phyloP scores from a whole-genome alignment of 345 rosid genomes.

The Excoecaria cochinchinensis region DNA sequence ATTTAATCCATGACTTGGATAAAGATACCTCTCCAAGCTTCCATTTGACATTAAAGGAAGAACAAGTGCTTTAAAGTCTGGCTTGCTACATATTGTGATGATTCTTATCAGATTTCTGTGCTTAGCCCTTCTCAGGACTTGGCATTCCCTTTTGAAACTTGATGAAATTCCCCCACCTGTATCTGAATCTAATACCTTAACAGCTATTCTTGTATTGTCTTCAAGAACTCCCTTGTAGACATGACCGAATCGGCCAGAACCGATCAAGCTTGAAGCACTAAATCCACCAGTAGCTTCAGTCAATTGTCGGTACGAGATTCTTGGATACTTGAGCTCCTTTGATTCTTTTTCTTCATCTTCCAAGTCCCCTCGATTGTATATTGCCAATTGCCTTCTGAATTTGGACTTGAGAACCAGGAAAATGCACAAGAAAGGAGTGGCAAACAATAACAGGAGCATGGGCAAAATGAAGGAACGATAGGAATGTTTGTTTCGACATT shows the following conservation, averaged over 20 bases:
- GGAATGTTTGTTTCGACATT: constrained; percentile 47
- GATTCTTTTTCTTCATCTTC: constrained; percentile 54
- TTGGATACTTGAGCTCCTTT: constrained; percentile 52
- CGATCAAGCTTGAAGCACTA: constrained; percentile 61
- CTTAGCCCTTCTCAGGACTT: constrained; percentile 64
- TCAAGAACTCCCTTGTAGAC: constrained; percentile 81
- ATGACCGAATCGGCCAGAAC: constrained; percentile 81
- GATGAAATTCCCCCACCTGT: constrained; percentile 46
- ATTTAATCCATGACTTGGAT: constrained; percentile 43
- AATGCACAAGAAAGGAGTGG: constrained; percentile 45
- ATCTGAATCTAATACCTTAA: constrained; percentile 66
- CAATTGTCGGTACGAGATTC: constrained; percentile 68
- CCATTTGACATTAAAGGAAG: constrained; percentile 88
- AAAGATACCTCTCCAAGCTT: constrained; percentile 73
- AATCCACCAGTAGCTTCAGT: constrained; percentile 79
- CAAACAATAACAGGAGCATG: constrained; percentile 51
- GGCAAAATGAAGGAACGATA: constrained; percentile 46
- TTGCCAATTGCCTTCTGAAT: constrained; percentile 35
- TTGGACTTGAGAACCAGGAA: constrained; percentile 43
- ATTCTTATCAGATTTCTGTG: constrained; percentile 86
- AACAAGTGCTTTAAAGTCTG: constrained; percentile 83
- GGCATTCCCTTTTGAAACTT: constrained; percentile 84
- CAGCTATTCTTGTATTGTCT: constrained; percentile 73
- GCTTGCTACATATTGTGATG: constrained; percentile 79
- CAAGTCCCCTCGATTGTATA: constrained; percentile 34